Conservation (phyloP, 805 yeast genomes). For the Ogataea kodamae region DNA sequence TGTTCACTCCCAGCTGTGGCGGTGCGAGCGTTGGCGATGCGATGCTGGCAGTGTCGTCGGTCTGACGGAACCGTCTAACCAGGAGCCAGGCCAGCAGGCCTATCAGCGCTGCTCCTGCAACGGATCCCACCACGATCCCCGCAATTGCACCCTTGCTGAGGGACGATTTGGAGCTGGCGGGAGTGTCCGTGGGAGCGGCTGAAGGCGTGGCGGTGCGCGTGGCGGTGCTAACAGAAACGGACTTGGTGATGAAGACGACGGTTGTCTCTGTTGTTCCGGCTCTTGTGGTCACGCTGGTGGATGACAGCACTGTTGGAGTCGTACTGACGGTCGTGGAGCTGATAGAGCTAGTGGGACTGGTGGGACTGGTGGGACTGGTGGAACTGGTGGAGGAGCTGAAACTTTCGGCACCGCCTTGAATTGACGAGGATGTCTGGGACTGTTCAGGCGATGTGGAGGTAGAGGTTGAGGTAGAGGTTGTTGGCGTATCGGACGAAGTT, state of each 20-base stretch:
- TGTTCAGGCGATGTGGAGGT: background rate
- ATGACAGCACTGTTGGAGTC: conserved; percentile 14
- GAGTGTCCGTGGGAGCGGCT: conserved; percentile 13
- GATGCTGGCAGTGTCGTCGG: conserved; percentile 15
- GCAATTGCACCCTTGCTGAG: conserved; percentile 35
- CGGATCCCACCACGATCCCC: conserved; percentile 34
- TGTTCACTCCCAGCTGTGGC: conserved; percentile 15
- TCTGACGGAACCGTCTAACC: conserved; percentile 19
- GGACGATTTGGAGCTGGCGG: conserved; percentile 11
- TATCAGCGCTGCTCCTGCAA: conserved; percentile 25
- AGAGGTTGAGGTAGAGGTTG: conserved; percentile 14
- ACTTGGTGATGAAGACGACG: conserved; percentile 25
- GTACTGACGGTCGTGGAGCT: conserved; percentile 18
- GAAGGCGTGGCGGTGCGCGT: conserved; percentile 15
- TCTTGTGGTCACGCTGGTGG: conserved; percentile 19
- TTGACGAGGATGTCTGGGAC: background rate
- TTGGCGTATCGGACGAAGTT: background rate
- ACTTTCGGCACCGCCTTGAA: background rate
- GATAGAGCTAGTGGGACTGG: conserved; percentile 21
- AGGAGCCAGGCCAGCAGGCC: conserved; percentile 19
- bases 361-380: conserved; percentile 10
- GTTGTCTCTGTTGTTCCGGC: conserved; percentile 21
- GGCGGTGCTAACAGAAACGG: conserved; percentile 19
- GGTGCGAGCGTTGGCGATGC: conserved; percentile 13
- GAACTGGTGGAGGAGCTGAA: conserved; percentile 1